A percentile compares a stretch with the other conserved stretches of the same genome.
These are phyloP conservation scores for Chaetomiaceae sp. DNA, from an alignment of 2,329 filamentous ascomycete species.

Conservation along the genomic window DNA sequence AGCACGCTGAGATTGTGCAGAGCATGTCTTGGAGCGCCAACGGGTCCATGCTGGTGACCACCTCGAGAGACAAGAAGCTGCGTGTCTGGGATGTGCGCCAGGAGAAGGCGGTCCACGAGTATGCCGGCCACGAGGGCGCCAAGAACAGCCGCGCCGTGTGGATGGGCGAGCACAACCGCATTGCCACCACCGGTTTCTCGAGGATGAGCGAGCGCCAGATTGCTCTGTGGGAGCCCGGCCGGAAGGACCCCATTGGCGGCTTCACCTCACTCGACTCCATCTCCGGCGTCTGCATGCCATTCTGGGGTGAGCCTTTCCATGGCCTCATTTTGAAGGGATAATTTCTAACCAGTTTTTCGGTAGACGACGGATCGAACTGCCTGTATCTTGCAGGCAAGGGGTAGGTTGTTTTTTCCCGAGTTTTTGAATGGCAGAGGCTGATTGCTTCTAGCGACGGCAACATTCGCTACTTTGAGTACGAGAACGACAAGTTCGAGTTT, in stretches of 20 bases:
- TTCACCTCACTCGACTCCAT: constrained; percentile 91
- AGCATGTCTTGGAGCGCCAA: constrained; percentile 93
- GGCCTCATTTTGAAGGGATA: not conserved
- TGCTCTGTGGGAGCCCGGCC: constrained; percentile 89
- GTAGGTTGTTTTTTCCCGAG: constrained; percentile 45
- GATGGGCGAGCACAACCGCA: constrained; percentile 94
- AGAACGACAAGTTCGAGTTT: constrained; percentile 98
- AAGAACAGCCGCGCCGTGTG: constrained; percentile 97
- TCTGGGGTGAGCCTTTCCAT: constrained; percentile 66
- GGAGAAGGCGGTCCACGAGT: constrained; percentile 80
- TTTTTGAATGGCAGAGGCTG: constrained; percentile 14
- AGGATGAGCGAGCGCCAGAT: constrained; percentile 97
- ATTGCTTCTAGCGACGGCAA: constrained; percentile 72
- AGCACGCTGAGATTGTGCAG: constrained; percentile 88
- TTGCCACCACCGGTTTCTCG: constrained; percentile 95
- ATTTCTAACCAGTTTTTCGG: constrained; percentile 24
- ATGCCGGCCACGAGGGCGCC: constrained; percentile 79
- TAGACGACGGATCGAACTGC: constrained; percentile 86
- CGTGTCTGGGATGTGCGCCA: constrained; percentile 96
- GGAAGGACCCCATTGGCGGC: constrained; percentile 79
- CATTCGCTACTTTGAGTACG: constrained; percentile 97
- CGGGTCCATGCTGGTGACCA: constrained; percentile 81
- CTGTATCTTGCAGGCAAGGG: constrained; percentile 96
- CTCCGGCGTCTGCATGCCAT: constrained; percentile 97
- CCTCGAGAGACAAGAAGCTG: constrained; percentile 96